phyloP scores from a whole-genome alignment of 139 green algal genomes.

The Asterochloris erici region DNA sequence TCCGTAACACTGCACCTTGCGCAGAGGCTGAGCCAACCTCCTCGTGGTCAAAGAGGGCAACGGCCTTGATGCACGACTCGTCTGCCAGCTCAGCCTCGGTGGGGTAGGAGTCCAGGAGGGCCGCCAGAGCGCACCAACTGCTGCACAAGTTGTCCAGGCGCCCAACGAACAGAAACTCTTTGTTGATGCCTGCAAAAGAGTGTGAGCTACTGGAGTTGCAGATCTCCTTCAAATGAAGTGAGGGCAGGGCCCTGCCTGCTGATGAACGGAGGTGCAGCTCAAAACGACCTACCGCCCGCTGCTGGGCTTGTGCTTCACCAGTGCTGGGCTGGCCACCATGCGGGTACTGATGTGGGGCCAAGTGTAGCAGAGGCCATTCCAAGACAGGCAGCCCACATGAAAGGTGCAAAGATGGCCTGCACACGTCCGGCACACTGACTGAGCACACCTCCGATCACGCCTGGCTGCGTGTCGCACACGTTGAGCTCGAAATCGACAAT shows the following conservation, averaged over 20 bases:
- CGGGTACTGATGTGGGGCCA: too few relatives aligned
- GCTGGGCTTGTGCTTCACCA: too few relatives aligned
- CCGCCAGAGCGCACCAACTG: slow-evolving; percentile 68
- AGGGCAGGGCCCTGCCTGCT: not conserved
- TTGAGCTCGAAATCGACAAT: slow-evolving; percentile 98
- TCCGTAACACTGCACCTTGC: slow-evolving; percentile 23
- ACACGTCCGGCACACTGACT: not conserved
- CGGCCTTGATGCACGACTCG: slow-evolving; percentile 68
- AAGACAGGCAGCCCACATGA: not conserved
- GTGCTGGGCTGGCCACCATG: too few relatives aligned
- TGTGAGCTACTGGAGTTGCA: not conserved
- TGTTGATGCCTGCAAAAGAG: slow-evolving; percentile 46
- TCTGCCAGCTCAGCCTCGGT: slow-evolving; percentile 38
- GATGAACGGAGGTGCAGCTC: too few relatives aligned
- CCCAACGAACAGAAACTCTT: slow-evolving; percentile 89
- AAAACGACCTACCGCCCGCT: too few relatives aligned
- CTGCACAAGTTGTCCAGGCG: slow-evolving; percentile 94
- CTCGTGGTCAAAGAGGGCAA: slow-evolving; percentile 96
- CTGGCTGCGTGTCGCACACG: slow-evolving; percentile 86
- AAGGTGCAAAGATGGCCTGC: not conserved
- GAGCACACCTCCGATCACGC: slow-evolving; percentile 38
- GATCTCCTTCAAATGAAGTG: not conserved
- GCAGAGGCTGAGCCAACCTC: slow-evolving; percentile 83
- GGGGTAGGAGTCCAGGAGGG: slow-evolving; percentile 58
- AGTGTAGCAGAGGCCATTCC: not conserved